Conservation (phyloP, 441 rosid genomes). For the Croton setiger region DNA sequence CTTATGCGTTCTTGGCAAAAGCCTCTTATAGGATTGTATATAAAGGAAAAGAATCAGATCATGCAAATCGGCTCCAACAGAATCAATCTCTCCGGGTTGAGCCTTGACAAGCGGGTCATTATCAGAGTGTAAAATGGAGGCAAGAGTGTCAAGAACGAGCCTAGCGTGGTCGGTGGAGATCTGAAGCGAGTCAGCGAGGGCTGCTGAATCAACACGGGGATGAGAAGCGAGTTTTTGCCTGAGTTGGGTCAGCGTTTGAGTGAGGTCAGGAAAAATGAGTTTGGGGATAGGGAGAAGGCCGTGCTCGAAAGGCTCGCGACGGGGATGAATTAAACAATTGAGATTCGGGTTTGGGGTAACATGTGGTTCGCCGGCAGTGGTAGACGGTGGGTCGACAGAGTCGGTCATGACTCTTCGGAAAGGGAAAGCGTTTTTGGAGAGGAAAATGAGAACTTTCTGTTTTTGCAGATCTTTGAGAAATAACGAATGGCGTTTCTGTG, state of each 20-base stretch:
- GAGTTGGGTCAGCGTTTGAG: conserved; percentile 65
- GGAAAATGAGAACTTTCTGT: conserved; percentile 11
- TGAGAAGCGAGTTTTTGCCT: conserved; percentile 54
- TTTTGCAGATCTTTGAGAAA: conserved; percentile 33
- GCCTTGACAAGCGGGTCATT: conserved; percentile 67
- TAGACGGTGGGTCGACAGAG: conserved; percentile 49
- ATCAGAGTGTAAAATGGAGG: conserved; percentile 76
- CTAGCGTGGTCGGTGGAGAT: conserved; percentile 82
- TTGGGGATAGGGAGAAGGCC: conserved; percentile 93
- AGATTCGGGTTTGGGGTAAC: conserved; percentile 34
- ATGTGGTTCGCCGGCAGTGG: conserved; percentile 31
- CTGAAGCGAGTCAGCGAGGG: conserved; percentile 77
- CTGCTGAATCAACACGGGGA: conserved; percentile 58
- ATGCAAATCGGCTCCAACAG: conserved; percentile 72
- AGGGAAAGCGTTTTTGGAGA: conserved; percentile 23
- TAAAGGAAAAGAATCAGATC: conserved; percentile 85
- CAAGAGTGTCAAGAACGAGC: conserved; percentile 80
- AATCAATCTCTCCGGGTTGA: conserved; percentile 46
- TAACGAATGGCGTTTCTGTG: conserved; percentile 22
- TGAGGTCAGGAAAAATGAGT: conserved; percentile 84
- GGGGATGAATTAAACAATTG: conserved; percentile 57
- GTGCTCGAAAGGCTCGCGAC: conserved; percentile 92
- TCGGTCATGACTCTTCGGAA: conserved; percentile 49
- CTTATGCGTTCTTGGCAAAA: conserved; percentile 86
- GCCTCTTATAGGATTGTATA: conserved; percentile 89